A percentile compares a stretch with the other conserved stretches of the same genome.
These are phyloP conservation scores for Spiraea crenata DNA, from an alignment of 331 rosid species.

Conservation along the genomic window DNA sequence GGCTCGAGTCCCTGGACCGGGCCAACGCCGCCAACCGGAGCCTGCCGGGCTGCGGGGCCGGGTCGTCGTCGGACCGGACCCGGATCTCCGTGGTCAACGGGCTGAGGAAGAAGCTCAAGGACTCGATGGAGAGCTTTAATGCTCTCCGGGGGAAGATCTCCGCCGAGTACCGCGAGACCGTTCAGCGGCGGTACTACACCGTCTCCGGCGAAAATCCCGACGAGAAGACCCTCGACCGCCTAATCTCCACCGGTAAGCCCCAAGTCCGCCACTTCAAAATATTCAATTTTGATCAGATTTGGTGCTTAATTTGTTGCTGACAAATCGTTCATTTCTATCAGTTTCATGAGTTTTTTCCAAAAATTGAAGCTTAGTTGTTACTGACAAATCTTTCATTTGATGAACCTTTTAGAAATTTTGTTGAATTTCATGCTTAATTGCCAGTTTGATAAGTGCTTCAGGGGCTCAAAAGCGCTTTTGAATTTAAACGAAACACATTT, in stretches of 20 bases:
- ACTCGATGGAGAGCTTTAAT: constrained; percentile 80
- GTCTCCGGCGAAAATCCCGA: constrained; percentile 98
- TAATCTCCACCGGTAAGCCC: constrained; percentile 77
- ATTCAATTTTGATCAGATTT: no score
- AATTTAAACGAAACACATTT: no score
- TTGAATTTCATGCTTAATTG: no score
- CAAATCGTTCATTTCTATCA: no score
- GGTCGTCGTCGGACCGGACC: constrained; percentile 88
- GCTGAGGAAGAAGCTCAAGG: constrained; percentile 79
- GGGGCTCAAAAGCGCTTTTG: no score
- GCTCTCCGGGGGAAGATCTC: constrained; percentile 60
- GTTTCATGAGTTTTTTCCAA: no score
- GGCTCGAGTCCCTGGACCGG: constrained; percentile 79
- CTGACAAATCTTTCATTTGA: no score
- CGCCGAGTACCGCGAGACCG: constrained; percentile 83
- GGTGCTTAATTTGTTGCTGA: no score
- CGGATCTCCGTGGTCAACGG: constrained; percentile 82
- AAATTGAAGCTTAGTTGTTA: no score
- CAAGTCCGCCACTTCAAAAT: neutral
- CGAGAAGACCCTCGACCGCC: constrained; percentile 73
- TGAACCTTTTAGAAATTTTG: no score
- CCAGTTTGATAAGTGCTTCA: no score
- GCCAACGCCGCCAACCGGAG: constrained; percentile 87
- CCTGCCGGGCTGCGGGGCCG: constrained; percentile 81
- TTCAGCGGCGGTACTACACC: constrained; percentile 84